Evolutionary conservation across 352 stramenopile species (phyloP).

Genomic region (Thalassiosira exigua): DNA sequence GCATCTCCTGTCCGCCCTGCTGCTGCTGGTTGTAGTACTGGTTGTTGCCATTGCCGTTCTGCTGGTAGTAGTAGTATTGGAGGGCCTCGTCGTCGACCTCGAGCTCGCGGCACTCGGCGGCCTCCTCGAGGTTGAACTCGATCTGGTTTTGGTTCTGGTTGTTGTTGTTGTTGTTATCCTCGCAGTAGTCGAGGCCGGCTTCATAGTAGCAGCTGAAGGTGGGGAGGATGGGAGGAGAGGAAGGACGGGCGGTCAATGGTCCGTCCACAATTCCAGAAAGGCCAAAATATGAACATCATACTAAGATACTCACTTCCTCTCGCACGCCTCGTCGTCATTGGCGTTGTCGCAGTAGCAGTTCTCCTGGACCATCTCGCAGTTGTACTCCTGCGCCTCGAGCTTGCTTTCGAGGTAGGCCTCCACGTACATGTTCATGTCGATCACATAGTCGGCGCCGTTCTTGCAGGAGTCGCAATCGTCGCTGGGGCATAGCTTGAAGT

Average conservation of each 20-base stretch:
- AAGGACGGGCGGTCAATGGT: too few species aligned
- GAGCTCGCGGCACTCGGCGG: constrained; percentile 39
- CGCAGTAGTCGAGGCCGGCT: constrained; percentile 63
- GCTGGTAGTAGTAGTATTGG: too few species aligned
- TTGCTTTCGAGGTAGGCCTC: constrained; percentile 65
- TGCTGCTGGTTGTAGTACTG: constrained; percentile 46
- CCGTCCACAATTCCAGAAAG: neutral
- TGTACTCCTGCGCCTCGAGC: constrained; percentile 43
- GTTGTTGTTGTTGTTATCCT: neutral
- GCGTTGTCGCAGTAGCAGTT: constrained; percentile 61
- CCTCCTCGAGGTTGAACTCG: constrained; percentile 45
- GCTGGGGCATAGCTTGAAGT: constrained; percentile 75
- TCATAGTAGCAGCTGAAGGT: constrained; percentile 40
- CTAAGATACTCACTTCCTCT: neutral
- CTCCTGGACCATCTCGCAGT: constrained; percentile 62
- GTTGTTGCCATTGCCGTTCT: too few species aligned
- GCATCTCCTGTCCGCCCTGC: constrained; percentile 42
- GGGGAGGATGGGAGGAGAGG: too few species aligned
- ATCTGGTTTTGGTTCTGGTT: constrained; percentile 43
- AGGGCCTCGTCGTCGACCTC: constrained; percentile 27
- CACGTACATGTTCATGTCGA: constrained; percentile 70
- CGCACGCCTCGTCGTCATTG: constrained; percentile 24
- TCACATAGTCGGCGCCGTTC: constrained; percentile 66
- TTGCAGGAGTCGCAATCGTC: constrained; percentile 31
- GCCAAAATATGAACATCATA: neutral